phyloP scores from a whole-genome alignment of 768 basidiomycete species.

The Leucogyrophana mollusca region DNA sequence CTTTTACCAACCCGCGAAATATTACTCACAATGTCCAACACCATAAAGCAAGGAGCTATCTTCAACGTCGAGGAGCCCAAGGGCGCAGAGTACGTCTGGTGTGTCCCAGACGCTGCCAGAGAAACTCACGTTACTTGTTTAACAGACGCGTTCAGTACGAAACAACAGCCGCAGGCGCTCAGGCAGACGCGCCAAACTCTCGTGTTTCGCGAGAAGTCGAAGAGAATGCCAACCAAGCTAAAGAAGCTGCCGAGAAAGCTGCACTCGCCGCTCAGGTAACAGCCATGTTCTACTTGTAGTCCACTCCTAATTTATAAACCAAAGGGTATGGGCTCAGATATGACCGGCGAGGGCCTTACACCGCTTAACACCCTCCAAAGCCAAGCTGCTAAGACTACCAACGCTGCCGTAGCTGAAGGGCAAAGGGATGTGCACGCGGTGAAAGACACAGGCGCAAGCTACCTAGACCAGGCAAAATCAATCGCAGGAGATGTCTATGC shows the following conservation, averaged over 20 bases:
- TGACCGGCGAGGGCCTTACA: constrained; percentile 33
- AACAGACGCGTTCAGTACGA: constrained; percentile 37
- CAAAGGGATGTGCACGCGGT: constrained; percentile 46
- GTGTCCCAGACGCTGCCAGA: background rate
- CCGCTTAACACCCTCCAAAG: constrained; percentile 36
- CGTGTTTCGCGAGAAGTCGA: constrained; percentile 43
- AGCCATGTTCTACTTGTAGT: background rate
- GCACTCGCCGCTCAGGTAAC: constrained; percentile 53
- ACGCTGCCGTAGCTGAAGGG: constrained; percentile 58
- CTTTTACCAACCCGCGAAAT: background rate
- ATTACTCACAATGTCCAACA: constrained; percentile 9
- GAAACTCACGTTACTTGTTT: background rate
- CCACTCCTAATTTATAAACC: background rate
- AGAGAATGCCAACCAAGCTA: constrained; percentile 42
- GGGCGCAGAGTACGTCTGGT: constrained; percentile 31
- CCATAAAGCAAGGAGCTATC: constrained; percentile 11
- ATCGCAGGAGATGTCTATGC: constrained; percentile 41
- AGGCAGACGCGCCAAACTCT: constrained; percentile 44
- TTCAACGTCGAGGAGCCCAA: constrained; percentile 38
- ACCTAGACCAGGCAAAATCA: constrained; percentile 55
- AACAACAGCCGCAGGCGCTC: constrained; percentile 56
- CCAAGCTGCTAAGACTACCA: constrained; percentile 39
- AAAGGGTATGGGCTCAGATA: constrained; percentile 30
- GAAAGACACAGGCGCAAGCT: constrained; percentile 44
- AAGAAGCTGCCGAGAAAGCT: constrained; percentile 48